Conservation (phyloP, 139 green algal genomes). For the Chlorella ohadii region DNA sequence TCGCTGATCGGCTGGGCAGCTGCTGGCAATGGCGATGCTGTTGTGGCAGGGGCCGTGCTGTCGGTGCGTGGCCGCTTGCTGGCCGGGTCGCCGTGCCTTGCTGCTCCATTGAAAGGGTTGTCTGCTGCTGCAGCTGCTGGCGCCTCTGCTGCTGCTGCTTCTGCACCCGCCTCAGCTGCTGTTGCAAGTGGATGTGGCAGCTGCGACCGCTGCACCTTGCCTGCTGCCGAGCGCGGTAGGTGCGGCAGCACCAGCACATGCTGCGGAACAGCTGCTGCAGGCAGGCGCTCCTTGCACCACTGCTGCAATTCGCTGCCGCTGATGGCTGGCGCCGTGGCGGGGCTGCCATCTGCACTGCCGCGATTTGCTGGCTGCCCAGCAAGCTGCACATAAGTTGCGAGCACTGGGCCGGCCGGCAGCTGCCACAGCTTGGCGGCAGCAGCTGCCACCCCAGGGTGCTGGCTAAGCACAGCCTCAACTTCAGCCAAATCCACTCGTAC, state of each 20-base stretch:
- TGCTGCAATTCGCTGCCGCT: background rate
- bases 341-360: background rate
- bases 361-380: background rate
- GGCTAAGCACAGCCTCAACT: conserved; percentile 46
- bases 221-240: conserved; percentile 53
- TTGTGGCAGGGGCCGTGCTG: background rate
- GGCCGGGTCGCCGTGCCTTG: background rate
- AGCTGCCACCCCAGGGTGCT: conserved; percentile 45
- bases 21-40: background rate
- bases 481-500: conserved; percentile 60
- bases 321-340: background rate
- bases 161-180: background rate
- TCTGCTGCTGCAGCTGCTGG: background rate
- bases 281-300: conserved; percentile 28
- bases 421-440: conserved; percentile 47
- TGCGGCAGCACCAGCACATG: conserved; percentile 13
- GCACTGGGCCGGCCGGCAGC: conserved; percentile 9
- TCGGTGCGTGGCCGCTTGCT: too few relatives aligned
- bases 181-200: conserved; percentile 9
- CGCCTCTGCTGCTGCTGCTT: background rate
- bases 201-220: conserved; percentile 42
- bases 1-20: background rate
- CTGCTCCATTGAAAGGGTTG: background rate
- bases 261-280: conserved; percentile 34
- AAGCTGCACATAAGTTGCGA: background rate